Evolutionary conservation across 371 early-diverging fungal species (phyloP).

Genomic region (Rhizomucor pusillus): DNA sequence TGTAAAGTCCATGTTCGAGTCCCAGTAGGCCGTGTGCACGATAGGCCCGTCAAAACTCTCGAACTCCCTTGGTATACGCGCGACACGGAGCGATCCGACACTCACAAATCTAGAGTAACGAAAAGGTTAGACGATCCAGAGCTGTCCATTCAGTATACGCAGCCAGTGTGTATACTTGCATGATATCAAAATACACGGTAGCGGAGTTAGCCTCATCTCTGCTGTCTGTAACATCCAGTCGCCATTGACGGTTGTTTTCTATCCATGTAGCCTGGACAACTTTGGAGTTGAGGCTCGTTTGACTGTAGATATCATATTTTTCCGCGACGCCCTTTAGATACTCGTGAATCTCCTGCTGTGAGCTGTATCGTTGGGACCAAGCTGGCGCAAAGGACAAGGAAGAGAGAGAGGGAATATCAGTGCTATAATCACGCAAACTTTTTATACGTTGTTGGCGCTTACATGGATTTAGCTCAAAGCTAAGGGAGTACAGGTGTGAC

Average conservation of each 20-base stretch:
- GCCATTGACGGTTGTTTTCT: constrained; percentile 41
- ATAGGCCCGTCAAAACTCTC: constrained; percentile 42
- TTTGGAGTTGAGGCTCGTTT: constrained; percentile 44
- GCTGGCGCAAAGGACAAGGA: constrained; percentile 21
- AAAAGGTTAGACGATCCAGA: not conserved
- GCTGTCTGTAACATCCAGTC: constrained; percentile 18
- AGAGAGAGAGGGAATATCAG: not conserved
- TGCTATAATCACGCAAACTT: too few species aligned
- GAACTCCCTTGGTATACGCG: constrained; percentile 47
- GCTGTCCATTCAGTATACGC: not conserved
- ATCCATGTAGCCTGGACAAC: constrained; percentile 47
- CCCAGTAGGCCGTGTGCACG: constrained; percentile 52
- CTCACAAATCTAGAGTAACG: constrained; percentile 19
- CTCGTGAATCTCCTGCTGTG: constrained; percentile 43
- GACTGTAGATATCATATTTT: constrained; percentile 42
- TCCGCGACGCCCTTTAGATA: constrained; percentile 47
- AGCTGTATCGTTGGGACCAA: constrained; percentile 43
- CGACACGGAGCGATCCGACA: constrained; percentile 40
- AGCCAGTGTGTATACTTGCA: constrained; percentile 29
- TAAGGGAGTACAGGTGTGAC: constrained; percentile 52
- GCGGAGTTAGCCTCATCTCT: constrained; percentile 7
- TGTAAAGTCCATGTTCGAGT: constrained; percentile 38
- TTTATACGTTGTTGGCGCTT: too few species aligned
- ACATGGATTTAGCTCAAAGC: constrained; percentile 49
- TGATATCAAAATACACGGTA: constrained; percentile 22